Conservation (phyloP, 106 monocot genomes). For the Posidonia australis region DNA sequence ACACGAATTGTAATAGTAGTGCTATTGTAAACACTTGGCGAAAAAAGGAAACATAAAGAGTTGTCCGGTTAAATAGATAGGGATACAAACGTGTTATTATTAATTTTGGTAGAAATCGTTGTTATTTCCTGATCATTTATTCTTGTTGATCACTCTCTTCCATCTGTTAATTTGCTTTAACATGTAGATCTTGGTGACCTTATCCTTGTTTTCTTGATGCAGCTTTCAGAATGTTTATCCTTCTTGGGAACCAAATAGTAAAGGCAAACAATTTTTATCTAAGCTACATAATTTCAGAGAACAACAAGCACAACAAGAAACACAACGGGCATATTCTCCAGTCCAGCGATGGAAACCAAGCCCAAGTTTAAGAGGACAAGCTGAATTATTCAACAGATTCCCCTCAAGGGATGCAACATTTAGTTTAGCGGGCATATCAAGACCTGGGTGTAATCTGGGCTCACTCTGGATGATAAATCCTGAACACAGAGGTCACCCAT, state of each 20-base stretch:
- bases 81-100: too few species aligned
- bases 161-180: too few species aligned
- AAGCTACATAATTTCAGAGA: conserved; percentile 58
- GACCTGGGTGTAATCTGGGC: conserved; percentile 11
- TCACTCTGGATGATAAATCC: conserved; percentile 24
- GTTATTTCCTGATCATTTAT: too few species aligned
- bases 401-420: conserved; percentile 6
- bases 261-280: conserved; percentile 41
- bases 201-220: conserved; percentile 5
- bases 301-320: conserved; percentile 20
- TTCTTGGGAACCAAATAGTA: conserved; percentile 59
- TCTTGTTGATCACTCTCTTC: too few species aligned
- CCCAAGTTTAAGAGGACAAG: conserved; percentile 5
- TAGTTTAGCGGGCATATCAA: background rate
- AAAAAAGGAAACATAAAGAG: too few species aligned
- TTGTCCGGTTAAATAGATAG: too few species aligned
- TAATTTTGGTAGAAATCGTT: too few species aligned
- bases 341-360: conserved; percentile 2
- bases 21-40: too few species aligned
- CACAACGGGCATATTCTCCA: conserved; percentile 12
- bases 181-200: too few species aligned
- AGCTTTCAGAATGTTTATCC: conserved; percentile 82
- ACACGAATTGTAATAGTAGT: too few species aligned
- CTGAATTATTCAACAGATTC: conserved; percentile 27
- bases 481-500: conserved; percentile 42